These are phyloP conservation scores for Silene coronaria DNA, from an alignment of 179 eudicot genomes.

Conservation along the genomic window DNA sequence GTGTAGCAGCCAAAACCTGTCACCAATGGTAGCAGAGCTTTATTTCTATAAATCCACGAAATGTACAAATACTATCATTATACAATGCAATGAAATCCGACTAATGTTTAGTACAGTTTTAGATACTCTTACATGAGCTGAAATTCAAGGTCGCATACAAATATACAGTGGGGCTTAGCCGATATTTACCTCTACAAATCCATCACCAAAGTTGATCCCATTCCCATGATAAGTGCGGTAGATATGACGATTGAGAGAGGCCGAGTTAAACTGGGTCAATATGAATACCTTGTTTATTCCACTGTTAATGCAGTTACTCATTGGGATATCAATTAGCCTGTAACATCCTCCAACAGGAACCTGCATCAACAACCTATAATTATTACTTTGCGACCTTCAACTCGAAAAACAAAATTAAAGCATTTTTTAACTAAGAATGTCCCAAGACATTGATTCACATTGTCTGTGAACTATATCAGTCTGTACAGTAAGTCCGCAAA, in stretches of 20 bases:
- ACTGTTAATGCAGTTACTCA: constrained; percentile 98
- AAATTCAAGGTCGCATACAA: neutral
- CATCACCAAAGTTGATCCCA: constrained; percentile 82
- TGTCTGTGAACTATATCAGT: neutral
- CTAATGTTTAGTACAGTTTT: too few relatives aligned
- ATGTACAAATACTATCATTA: neutral
- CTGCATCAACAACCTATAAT: constrained; percentile 32
- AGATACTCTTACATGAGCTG: neutral
- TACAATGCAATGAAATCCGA: neutral
- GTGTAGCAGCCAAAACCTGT: constrained; percentile 92
- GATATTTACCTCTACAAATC: constrained; percentile 75
- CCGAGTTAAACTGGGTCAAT: constrained; percentile 89
- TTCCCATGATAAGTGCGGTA: constrained; percentile 80
- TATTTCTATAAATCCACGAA: neutral
- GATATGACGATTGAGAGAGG: constrained; percentile 87
- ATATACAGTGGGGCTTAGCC: neutral
- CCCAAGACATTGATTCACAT: neutral
- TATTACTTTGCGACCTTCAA: neutral
- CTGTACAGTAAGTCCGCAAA: neutral
- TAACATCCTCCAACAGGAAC: constrained; percentile 95
- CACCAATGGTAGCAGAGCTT: neutral
- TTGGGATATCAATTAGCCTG: constrained; percentile 87
- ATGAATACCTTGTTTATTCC: constrained; percentile 87
- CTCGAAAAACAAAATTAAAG: neutral
- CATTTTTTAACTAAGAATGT: too few relatives aligned